phyloP scores from a whole-genome alignment of 768 basidiomycete genomes.

The Podaxis carcinomalis region DNA sequence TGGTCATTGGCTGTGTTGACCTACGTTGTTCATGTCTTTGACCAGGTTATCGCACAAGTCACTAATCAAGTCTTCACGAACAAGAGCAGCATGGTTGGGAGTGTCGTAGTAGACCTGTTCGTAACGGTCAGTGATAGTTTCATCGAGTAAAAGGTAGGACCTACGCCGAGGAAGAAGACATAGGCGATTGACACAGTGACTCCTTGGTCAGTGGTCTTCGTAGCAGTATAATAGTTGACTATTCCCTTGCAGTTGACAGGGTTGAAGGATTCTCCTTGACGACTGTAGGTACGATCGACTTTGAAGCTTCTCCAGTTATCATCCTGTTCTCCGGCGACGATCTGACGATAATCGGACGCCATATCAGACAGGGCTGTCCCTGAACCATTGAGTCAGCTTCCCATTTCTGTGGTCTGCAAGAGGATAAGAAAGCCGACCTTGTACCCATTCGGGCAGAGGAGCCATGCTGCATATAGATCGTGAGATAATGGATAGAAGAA shows the following conservation, averaged over 20 bases:
- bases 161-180: neutral
- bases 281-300: neutral
- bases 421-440: neutral
- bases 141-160: neutral
- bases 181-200: neutral
- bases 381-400: neutral
- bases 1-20: neutral
- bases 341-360: neutral
- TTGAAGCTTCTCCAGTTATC: neutral
- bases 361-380: neutral
- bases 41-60: neutral
- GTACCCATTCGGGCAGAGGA: neutral
- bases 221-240: neutral
- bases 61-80: neutral
- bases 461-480: neutral
- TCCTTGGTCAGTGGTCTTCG: neutral
- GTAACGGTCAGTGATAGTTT: neutral
- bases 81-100: neutral
- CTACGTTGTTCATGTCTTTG: neutral
- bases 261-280: neutral
- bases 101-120: neutral
- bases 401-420: neutral
- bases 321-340: neutral
- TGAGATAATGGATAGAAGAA: neutral
- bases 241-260: neutral